These are phyloP conservation scores for Pisolithus thermaeus DNA, from an alignment of 1,284 basidiomycete species.

Conservation along the genomic window DNA sequence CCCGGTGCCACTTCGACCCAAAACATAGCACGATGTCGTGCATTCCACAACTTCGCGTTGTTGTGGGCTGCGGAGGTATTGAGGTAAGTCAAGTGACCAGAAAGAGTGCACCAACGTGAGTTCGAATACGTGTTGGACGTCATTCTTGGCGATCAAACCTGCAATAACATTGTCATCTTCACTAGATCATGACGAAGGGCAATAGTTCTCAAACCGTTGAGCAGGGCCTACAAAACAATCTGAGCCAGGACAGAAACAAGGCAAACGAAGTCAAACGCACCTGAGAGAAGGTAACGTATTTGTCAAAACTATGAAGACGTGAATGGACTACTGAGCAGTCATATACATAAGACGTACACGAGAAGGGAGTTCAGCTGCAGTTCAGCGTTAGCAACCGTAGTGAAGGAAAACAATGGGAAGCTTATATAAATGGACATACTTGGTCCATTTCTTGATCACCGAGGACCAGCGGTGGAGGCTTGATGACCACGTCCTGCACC, in stretches of 20 bases:
- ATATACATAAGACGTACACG: neutral
- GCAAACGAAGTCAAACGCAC: conserved; percentile 14
- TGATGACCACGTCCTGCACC: neutral
- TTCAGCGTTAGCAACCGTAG: neutral
- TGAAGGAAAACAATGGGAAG: conserved; percentile 6
- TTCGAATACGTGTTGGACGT: too few species aligned
- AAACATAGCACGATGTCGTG: neutral
- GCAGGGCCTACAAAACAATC: too few species aligned
- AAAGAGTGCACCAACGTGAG: too few species aligned
- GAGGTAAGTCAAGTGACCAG: too few species aligned
- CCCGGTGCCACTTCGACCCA: conserved; percentile 17
- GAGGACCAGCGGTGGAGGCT: conserved; percentile 8
- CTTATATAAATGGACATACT: neutral
- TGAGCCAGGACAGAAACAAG: neutral
- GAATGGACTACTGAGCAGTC: neutral
- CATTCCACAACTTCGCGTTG: too few species aligned
- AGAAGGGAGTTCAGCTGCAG: conserved; percentile 45
- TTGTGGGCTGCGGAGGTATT: too few species aligned
- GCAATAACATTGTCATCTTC: too few species aligned
- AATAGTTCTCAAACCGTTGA: too few species aligned
- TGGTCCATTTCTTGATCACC: conserved; percentile 16
- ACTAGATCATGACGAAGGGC: too few species aligned
- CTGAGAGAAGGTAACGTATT: conserved; percentile 29
- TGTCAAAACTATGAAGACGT: conserved; percentile 45
- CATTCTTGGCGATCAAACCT: too few species aligned